Percentiles rank a stretch among this genome's conserved stretches.
phyloP scores from a whole-genome alignment of 2,329 filamentous ascomycete species.

The Aspergillus puulaauensis region DNA sequence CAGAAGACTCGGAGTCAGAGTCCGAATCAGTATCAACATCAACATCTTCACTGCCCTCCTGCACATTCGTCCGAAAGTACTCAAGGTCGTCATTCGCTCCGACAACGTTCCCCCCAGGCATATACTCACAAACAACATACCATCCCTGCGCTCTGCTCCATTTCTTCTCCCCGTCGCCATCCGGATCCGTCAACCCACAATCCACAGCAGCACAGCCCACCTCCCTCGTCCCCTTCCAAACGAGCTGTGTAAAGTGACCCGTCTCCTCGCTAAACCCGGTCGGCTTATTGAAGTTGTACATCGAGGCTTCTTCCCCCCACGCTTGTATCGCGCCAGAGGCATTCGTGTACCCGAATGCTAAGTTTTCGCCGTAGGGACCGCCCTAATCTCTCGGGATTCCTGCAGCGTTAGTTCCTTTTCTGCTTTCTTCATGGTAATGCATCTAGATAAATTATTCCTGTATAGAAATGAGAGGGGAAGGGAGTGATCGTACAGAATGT shows the following conservation, averaged over 20 bases:
- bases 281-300: conserved; percentile 60
- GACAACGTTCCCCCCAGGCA: conserved; percentile 63
- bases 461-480: background rate
- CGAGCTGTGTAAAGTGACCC: conserved; percentile 72
- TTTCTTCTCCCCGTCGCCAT: conserved; percentile 2
- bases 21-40: background rate
- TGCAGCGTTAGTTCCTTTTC: too few species aligned
- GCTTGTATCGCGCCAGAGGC: conserved; percentile 59
- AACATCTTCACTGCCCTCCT: background rate
- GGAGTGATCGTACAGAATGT: conserved; percentile 36
- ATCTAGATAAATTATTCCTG: conserved; percentile 1
- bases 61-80: conserved; percentile 35
- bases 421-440: background rate
- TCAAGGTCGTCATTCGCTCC: conserved; percentile 24
- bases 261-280: conserved; percentile 59
- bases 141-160: conserved; percentile 49
- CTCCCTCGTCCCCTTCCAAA: conserved; percentile 64
- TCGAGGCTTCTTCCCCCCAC: conserved; percentile 62
- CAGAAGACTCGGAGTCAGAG: background rate
- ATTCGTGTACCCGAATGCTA: conserved; percentile 66
- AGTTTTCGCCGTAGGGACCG: conserved; percentile 71
- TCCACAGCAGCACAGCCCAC: conserved; percentile 56
- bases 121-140: conserved; percentile 71
- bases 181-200: conserved; percentile 40
- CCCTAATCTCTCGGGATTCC: conserved; percentile 28